Base-by-base conservation (phyloP, 78 protist genomes). In the Capsaspora owczarzaki region DNA sequence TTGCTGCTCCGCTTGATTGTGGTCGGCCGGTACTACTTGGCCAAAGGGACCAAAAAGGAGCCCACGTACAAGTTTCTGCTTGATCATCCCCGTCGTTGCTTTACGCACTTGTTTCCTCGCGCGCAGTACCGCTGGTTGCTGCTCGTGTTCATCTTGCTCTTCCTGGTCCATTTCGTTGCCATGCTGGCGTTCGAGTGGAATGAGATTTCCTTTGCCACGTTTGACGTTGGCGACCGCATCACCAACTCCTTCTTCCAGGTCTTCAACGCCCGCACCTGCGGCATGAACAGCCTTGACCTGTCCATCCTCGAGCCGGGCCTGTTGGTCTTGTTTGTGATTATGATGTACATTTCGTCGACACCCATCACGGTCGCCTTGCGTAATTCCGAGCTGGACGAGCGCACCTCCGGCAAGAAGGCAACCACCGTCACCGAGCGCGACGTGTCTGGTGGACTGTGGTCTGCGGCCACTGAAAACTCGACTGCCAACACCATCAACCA, bases 351-450 rank as follows among this genome's bases (percentile, higher is more conserved):
- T 6, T 38, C 80, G n/a, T 10, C 53, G 42, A 14, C 29, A 1
- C 80, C 80, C 49, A 37, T n/a, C 35, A 4, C 41, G 35, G 46
- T 72, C 46, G 33, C 77, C 33, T 0, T 72, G 47, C 77, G 77
- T 20, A 14, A 16, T 1, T 37, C 69, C 29, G 40, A 40, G 56
- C 37, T 1, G 75, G 75, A 70, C 29, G 3, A 19, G 27, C 6
- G 1, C 27, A 6, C 10, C 75, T 14, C 5, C 27, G 31, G 14
- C 77, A 72, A 37, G 19, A 3, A 22, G 46, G 77, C 10, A 53
- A 5, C 20, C 53, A 33, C 41, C 27, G 41, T 1, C 33, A 14
- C n/a, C n/a, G n/a, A n/a, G n/a, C n/a, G n/a, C n/a, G n/a, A n/a
- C n/a, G n/a, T n/a, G n/a, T n/a, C n/a, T n/a, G n/a, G n/a, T n/a